Evolutionary conservation across 2,329 filamentous ascomycete genomes (phyloP), one percentile per base, ranked within the genome.

Genomic region (Venturia aucupariae): DNA sequence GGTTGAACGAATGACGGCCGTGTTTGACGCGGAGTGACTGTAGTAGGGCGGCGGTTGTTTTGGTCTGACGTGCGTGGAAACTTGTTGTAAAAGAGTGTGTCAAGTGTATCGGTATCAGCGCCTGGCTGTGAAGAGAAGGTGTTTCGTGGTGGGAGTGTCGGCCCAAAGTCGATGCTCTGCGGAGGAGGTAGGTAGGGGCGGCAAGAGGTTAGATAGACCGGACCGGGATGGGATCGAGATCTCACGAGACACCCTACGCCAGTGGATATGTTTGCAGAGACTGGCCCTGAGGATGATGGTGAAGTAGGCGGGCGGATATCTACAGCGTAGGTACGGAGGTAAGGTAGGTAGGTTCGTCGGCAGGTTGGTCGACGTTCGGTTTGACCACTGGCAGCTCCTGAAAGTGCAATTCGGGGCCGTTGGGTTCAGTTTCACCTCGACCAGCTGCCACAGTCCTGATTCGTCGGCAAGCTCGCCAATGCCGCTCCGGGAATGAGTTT

Each of bases 81-180:
- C 51, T 51, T 51, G 22, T 51, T 27, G 46, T 27, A 27, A 51
- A 51, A 22, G 46, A 51, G 46, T 27, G 46, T 51, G 46, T 51
- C 22, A 27, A 51, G 46, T 30, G 46, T 4, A 51, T 27, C 46
- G 22, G 51, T 57, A 35, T 57, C 51, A 57, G 51, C 51, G 51
- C 51, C 51, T 57, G 51, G 51, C 51, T 57, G 51, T n/a, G 51
- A 57, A 57, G 51, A 24, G 51, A 57, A 22, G 1, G 51, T 57
- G 51, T 57, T n/a, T 35, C 27, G 48, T 24, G 13, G 27, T 35
- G 13, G 15, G 4, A 4, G 19, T 27, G 22, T n/a, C 27, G 8
- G 46, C 10, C 17, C 22, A 6, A 4, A 15, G 10, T 51, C 8
- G 46, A 51, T 11, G 46, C 13, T 38, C 35, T 38, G 35, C 35